Percentiles rank a stretch among this genome's conserved stretches.
Evolutionary conservation across 2,329 filamentous ascomycete genomes (phyloP).

Genomic region (Dendrostoma leiphaemia): DNA sequence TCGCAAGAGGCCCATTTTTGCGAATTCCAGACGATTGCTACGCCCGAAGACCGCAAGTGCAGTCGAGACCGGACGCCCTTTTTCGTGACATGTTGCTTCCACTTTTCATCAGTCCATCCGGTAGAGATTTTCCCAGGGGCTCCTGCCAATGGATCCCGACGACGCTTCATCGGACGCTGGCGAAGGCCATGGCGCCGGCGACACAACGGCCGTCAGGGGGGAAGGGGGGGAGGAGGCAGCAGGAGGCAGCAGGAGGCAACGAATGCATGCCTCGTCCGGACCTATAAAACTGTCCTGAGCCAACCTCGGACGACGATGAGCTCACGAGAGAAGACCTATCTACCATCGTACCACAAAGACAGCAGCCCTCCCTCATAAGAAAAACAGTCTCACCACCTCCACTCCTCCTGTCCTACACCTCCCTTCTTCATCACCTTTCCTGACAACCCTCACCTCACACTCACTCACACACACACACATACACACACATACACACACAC

Average conservation of each 20-base stretch:
- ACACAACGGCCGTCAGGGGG: too few species aligned
- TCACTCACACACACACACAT: background rate
- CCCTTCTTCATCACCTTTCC: background rate
- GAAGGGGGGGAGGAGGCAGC: background rate
- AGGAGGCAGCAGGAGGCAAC: background rate
- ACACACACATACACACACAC: background rate
- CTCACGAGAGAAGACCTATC: background rate
- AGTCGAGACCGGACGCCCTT: background rate
- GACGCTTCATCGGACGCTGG: constrained; percentile 9
- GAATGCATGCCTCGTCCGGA: background rate
- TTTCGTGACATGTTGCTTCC: constrained; percentile 17
- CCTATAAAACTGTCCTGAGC: constrained; percentile 14
- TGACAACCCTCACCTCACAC: background rate
- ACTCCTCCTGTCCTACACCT: background rate
- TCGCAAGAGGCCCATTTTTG: background rate
- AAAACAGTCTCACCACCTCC: background rate
- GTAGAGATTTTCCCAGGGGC: constrained; percentile 14
- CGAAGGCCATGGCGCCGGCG: constrained; percentile 5
- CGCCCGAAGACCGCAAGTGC: background rate
- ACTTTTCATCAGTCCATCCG: constrained; percentile 20
- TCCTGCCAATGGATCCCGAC: constrained; percentile 7
- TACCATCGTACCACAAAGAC: constrained; percentile 1
- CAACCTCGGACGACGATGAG: constrained; percentile 1
- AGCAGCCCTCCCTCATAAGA: background rate
- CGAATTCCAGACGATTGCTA: background rate